phyloP scores from a whole-genome alignment of 2,329 filamentous ascomycete species.

The Dactylellina haptotyla region DNA sequence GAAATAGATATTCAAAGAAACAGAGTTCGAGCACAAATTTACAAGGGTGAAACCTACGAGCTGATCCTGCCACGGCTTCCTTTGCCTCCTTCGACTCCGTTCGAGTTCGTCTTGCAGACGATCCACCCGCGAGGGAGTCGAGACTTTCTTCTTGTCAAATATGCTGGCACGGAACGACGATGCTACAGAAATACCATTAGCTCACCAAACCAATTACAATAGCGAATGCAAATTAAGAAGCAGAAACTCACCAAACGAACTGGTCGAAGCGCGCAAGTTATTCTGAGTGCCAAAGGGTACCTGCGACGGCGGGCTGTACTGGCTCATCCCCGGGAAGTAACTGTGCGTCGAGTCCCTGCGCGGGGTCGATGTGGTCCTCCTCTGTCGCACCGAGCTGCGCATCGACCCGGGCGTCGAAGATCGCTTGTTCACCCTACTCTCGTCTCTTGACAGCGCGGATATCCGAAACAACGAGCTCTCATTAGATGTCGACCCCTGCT shows the following conservation, averaged over 20 bases:
- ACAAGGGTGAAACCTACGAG: slow-evolving; percentile 13
- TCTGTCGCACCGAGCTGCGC: slow-evolving; percentile 22
- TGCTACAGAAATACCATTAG: slow-evolving; percentile 17
- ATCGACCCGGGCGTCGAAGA: slow-evolving; percentile 42
- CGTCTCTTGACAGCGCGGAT: background rate
- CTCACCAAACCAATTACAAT: background rate
- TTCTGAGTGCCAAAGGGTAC: background rate
- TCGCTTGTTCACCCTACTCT: slow-evolving; percentile 25
- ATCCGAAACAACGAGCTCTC: background rate
- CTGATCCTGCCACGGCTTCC: slow-evolving; percentile 34
- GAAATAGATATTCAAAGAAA: no score
- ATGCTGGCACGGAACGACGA: slow-evolving; percentile 16
- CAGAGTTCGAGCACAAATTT: no score
- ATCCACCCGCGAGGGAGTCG: slow-evolving; percentile 10
- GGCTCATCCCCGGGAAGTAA: slow-evolving; percentile 13
- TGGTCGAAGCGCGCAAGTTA: background rate
- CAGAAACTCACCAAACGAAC: slow-evolving; percentile 7
- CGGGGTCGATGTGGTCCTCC: slow-evolving; percentile 12
- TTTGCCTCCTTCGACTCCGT: background rate
- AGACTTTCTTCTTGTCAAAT: background rate
- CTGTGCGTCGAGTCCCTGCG: slow-evolving; percentile 1
- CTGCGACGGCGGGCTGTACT: slow-evolving; percentile 41
- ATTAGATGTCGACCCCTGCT: slow-evolving; percentile 6
- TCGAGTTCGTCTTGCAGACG: slow-evolving; percentile 28
- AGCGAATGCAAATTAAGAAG: background rate